phyloP scores from a whole-genome alignment of 2,329 filamentous ascomycete species.

The Tympanopsis confertula region DNA sequence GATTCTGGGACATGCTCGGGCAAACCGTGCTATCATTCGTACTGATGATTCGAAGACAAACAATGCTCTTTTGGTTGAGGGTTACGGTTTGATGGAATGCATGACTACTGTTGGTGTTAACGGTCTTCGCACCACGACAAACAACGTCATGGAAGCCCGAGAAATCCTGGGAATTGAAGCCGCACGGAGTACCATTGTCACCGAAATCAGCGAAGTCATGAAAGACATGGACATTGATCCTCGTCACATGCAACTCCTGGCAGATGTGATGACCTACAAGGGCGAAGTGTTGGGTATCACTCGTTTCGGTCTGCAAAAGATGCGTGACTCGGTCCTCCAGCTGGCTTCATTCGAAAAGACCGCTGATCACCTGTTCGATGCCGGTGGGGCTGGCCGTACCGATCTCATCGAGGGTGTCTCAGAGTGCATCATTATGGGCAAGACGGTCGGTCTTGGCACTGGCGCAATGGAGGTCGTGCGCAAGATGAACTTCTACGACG shows the following conservation, averaged over 20 bases:
- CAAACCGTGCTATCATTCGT: slow-evolving; percentile 77
- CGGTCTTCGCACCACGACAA: slow-evolving; percentile 62
- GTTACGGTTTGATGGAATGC: slow-evolving; percentile 78
- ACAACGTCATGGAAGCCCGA: slow-evolving; percentile 80
- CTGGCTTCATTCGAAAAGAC: slow-evolving; percentile 97
- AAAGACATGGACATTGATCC: slow-evolving; percentile 90
- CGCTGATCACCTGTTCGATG: slow-evolving; percentile 91
- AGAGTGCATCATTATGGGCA: slow-evolving; percentile 97
- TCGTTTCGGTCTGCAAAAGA: slow-evolving; percentile 89
- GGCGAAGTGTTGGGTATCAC: slow-evolving; percentile 94
- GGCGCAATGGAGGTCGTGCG: slow-evolving; percentile 85
- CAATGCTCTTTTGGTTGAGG: slow-evolving; percentile 76
- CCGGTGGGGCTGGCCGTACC: slow-evolving; percentile 80
- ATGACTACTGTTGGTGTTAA: slow-evolving; percentile 91
- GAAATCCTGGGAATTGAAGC: slow-evolving; percentile 92
- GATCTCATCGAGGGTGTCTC: slow-evolving; percentile 87
- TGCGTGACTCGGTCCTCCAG: slow-evolving; percentile 87
- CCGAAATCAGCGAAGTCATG: slow-evolving; percentile 85
- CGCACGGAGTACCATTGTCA: slow-evolving; percentile 75
- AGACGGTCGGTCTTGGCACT: slow-evolving; percentile 83
- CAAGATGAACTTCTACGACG: slow-evolving; percentile 53
- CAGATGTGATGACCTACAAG: slow-evolving; percentile 98
- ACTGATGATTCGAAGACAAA: slow-evolving; percentile 55
- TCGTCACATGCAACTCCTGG: slow-evolving; percentile 91
- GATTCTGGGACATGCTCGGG: slow-evolving; percentile 80